Conservation (phyloP, 805 yeast species). For the Barnettozyma wickerhamii region DNA sequence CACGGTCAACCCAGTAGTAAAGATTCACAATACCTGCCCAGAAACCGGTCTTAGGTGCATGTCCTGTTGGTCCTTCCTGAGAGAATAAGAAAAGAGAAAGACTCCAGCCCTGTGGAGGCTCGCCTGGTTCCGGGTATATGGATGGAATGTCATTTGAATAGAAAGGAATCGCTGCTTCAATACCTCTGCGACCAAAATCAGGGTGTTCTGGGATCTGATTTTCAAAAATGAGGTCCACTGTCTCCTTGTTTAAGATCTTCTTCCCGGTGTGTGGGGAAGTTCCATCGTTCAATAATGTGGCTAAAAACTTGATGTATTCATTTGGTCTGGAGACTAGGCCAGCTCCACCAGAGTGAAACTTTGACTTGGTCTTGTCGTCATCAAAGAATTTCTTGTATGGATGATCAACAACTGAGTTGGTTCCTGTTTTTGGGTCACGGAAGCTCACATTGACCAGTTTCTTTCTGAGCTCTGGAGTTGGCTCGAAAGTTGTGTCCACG, state of each 20-base stretch:
- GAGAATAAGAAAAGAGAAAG: slow-evolving; percentile 27
- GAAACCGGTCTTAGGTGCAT: slow-evolving; percentile 31
- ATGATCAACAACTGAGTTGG: slow-evolving; percentile 11
- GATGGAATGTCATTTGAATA: slow-evolving; percentile 30
- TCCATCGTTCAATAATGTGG: slow-evolving; percentile 39
- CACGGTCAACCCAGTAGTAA: slow-evolving; percentile 38
- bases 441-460: slow-evolving; percentile 23
- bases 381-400: slow-evolving; percentile 8
- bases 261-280: slow-evolving; percentile 32
- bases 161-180: not conserved
- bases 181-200: slow-evolving; percentile 1
- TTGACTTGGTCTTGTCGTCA: slow-evolving; percentile 5
- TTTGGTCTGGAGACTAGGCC: slow-evolving; percentile 37
- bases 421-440: slow-evolving; percentile 18
- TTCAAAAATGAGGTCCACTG: slow-evolving; percentile 23
- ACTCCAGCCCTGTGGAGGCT: slow-evolving; percentile 30
- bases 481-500: slow-evolving; percentile 24
- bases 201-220: slow-evolving; percentile 2
- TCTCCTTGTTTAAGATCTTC: slow-evolving; percentile 28
- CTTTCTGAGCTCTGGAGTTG: slow-evolving; percentile 15
- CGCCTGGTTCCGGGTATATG: slow-evolving; percentile 23
- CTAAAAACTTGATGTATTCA: slow-evolving; percentile 36
- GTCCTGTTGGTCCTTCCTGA: slow-evolving; percentile 30
- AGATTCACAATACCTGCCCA: slow-evolving; percentile 40
- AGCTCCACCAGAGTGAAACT: slow-evolving; percentile 38